phyloP scores from a whole-genome alignment of 305 asterid genomes.

The Fraxinus angustifolia region DNA sequence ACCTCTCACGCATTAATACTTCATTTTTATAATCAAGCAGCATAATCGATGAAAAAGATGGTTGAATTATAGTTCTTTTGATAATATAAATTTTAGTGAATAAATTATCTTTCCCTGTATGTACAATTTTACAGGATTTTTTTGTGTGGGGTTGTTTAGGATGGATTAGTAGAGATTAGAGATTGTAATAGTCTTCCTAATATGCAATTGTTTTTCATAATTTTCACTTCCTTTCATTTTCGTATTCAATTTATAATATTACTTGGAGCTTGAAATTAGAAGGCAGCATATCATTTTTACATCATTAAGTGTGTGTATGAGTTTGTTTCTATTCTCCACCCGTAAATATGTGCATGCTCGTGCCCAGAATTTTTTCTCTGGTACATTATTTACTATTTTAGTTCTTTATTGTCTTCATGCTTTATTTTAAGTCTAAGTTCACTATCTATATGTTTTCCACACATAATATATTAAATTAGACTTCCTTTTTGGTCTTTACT shows the following conservation, averaged over 20 bases:
- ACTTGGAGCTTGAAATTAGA: not conserved
- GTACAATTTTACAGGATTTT: not conserved
- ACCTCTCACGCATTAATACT: not conserved
- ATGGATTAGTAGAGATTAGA: not conserved
- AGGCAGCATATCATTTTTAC: not conserved
- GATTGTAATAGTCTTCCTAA: not conserved
- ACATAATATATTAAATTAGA: not conserved
- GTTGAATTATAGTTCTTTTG: not conserved
- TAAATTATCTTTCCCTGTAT: not conserved
- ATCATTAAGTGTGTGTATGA: not conserved
- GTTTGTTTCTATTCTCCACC: not conserved
- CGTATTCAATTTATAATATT: not conserved
- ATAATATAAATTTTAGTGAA: not conserved
- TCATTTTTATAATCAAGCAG: not conserved
- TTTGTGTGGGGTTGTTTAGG: not conserved
- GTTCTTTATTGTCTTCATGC: not conserved
- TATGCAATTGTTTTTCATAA: not conserved
- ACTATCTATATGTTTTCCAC: not conserved
- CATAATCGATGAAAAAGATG: not conserved
- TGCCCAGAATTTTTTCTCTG: not conserved
- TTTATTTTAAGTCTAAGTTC: not conserved
- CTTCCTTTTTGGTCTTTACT: slow-evolving; percentile 14
- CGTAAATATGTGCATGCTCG: not conserved
- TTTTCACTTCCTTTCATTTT: not conserved
- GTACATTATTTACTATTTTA: not conserved